These are phyloP conservation scores for Pyrus bretschneideri DNA, from an alignment of 306 rosid genomes.

Conservation along the genomic window DNA sequence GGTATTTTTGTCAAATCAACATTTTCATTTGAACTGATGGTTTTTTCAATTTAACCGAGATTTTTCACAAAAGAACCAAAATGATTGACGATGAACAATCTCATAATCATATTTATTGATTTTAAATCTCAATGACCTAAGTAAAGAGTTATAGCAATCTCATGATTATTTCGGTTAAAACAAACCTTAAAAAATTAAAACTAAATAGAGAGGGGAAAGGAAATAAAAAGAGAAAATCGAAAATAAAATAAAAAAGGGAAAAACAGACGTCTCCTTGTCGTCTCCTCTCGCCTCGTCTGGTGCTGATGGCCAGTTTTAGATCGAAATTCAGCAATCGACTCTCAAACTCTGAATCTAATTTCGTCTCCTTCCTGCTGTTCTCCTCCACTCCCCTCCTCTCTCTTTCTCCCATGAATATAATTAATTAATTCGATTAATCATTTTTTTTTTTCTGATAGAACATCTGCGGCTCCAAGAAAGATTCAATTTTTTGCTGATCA, in stretches of 20 bases:
- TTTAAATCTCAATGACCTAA: too few relatives aligned
- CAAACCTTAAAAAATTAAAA: too few relatives aligned
- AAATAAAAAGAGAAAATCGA: not conserved
- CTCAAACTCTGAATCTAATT: not conserved
- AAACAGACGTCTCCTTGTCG: not conserved
- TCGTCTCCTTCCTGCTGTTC: not conserved
- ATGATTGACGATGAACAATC: too few relatives aligned
- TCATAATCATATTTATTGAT: accelerated
- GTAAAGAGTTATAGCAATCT: too few relatives aligned
- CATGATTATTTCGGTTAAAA: too few relatives aligned
- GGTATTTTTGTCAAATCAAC: too few relatives aligned
- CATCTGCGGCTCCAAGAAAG: not conserved
- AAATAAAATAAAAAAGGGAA: not conserved
- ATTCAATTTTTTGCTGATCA: not conserved
- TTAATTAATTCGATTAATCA: not conserved
- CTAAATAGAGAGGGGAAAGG: not conserved
- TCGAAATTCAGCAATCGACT: not conserved
- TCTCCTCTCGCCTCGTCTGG: not conserved
- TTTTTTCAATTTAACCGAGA: too few relatives aligned
- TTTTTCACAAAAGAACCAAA: too few relatives aligned
- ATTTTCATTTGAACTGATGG: accelerated
- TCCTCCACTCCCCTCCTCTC: not conserved
- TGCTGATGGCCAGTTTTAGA: not conserved
- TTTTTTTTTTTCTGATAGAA: not conserved
- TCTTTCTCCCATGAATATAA: not conserved